Percentiles rank a stretch among this genome's conserved stretches.
These are phyloP conservation scores for Phaeophleospora eucalypticola DNA, from an alignment of 2,329 filamentous ascomycete genomes.

Conservation along the genomic window DNA sequence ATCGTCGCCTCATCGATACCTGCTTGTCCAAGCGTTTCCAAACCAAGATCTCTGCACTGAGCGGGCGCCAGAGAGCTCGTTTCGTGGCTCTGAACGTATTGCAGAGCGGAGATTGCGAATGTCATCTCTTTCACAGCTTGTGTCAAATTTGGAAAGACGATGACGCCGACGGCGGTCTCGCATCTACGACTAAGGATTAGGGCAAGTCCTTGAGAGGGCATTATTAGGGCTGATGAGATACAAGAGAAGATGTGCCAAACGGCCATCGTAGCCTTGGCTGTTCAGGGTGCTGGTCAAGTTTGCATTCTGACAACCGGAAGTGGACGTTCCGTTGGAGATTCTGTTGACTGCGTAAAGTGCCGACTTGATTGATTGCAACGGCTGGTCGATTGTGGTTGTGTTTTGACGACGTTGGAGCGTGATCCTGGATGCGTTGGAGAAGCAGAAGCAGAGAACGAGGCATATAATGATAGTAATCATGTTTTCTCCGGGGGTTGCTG, in stretches of 20 bases:
- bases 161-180: constrained; percentile 1
- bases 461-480: too few species aligned
- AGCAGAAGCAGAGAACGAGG: too few species aligned
- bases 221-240: too few species aligned
- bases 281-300: not conserved
- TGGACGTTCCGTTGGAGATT: not conserved
- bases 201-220: not conserved
- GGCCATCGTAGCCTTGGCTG: not conserved
- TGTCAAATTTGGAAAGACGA: constrained; percentile 4
- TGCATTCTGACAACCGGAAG: not conserved
- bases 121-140: not conserved
- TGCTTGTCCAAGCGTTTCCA: constrained; percentile 1
- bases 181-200: not conserved
- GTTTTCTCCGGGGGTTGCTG: too few species aligned
- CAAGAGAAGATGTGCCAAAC: not conserved
- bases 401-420: not conserved
- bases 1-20: constrained; percentile 2
- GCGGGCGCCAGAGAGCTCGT: too few species aligned
- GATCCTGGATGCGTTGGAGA: too few species aligned
- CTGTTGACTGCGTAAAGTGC: not conserved
- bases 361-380: not conserved
- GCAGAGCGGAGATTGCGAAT: not conserved
- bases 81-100: not conserved
- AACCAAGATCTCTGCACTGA: not conserved
- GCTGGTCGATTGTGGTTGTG: not conserved